Conservation (phyloP, 129 eudicot genomes). For the Glebionis coronaria region DNA sequence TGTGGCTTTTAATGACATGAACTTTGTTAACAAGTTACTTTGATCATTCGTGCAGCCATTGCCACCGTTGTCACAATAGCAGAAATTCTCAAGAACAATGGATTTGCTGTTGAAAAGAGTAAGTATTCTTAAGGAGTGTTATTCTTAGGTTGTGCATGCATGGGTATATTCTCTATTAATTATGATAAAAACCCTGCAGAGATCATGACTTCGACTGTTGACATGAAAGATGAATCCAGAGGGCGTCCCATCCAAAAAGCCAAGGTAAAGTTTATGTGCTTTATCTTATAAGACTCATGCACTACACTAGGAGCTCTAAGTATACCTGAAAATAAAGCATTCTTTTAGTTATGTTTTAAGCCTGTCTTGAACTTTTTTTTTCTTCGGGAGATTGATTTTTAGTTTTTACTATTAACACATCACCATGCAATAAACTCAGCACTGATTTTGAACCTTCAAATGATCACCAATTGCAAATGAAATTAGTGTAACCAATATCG, state of each 20-base stretch:
- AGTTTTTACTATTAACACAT: neutral
- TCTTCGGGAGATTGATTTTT: neutral
- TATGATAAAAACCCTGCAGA: constrained; percentile 42
- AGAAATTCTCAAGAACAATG: constrained; percentile 82
- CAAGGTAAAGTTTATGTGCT: constrained; percentile 36
- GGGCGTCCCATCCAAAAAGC: constrained; percentile 74
- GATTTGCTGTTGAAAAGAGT: constrained; percentile 86
- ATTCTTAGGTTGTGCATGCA: neutral
- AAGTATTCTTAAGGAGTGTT: constrained; percentile 20
- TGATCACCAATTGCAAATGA: too few relatives aligned
- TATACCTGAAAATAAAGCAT: too few relatives aligned
- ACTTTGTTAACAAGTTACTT: neutral
- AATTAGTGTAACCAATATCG: too few relatives aligned
- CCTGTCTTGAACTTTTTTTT: too few relatives aligned
- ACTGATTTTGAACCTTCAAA: too few relatives aligned
- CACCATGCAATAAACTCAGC: too few relatives aligned
- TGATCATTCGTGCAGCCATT: constrained; percentile 58
- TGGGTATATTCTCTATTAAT: neutral
- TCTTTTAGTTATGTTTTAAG: too few relatives aligned
- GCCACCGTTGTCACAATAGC: constrained; percentile 82
- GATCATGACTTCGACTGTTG: constrained; percentile 78
- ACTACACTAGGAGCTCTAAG: too few relatives aligned
- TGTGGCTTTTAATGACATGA: neutral
- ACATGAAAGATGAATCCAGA: constrained; percentile 82
- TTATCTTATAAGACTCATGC: too few relatives aligned